Evolutionary conservation across 441 rosid genomes (phyloP), one percentile per base, ranked within the genome.

Genomic region (Melastoma candidum): DNA sequence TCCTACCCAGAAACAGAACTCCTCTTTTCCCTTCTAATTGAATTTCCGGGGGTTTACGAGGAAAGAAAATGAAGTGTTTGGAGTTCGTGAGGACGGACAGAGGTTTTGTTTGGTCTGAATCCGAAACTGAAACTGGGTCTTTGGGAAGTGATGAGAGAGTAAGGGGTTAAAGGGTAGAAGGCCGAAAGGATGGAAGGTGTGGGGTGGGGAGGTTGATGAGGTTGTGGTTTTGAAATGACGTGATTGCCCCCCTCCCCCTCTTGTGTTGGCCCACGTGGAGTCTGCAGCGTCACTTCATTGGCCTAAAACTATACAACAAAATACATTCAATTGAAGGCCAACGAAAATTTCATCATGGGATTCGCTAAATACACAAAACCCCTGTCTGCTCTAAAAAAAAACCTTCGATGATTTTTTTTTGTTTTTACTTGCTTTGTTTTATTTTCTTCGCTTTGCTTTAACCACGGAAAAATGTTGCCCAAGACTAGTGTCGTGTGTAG

Each of bases 181-280:
- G 58, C 13, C 53, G 63, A 48, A 63, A 62, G 29, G 69, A 70
- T 58, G 58, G 60, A 51, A 69, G 66, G 70, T 68, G 13, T 69
- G 80, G 83, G 84, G 80, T 77, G 75, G 80, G 65, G 68, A 74
- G 78, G 74, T 70, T 52, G 48, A 55, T 22, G 0, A 25, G 41
- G 51, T 44, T 5, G 1, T 27, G 48, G 44, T 26, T 0, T 2
- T 1, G 0, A 0, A 74, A 66, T 48, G 76, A 78, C 87, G 14
- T 2, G 39, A 11, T 22, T 68, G 25, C 57, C 87, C 86, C 32
- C 24, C 41, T 53, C 0, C 1, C 1, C 8, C 1, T 13, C 17
- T 49, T 10, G 12, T 3, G 1, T 11, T 22, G 4, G 2, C 14
- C 55, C 50, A 48, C 24, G 54, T 54, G 27, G n/a, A 29, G 44